phyloP scores from a whole-genome alignment of 208 protist genomes.

The Leishmania lainsoni region DNA sequence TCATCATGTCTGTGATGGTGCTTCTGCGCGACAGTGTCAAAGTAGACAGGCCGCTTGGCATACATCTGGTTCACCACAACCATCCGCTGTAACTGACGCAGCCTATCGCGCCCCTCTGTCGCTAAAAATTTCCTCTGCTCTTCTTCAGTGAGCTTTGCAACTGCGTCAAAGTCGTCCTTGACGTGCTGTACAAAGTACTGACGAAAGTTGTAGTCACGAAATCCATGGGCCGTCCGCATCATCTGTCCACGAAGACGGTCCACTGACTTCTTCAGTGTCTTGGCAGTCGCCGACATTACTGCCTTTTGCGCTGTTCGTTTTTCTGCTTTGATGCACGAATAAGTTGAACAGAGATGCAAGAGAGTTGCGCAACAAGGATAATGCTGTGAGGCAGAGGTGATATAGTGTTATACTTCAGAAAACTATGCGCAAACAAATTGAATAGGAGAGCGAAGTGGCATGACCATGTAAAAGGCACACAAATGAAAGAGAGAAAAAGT shows the following conservation, averaged over 20 bases:
- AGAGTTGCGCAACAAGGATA: neutral
- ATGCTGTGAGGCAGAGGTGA: neutral
- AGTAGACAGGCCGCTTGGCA: constrained; percentile 58
- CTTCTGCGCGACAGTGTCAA: constrained; percentile 44
- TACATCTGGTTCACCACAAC: constrained; percentile 85
- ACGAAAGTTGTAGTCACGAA: constrained; percentile 91
- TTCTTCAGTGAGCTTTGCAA: constrained; percentile 47
- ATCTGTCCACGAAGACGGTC: constrained; percentile 52
- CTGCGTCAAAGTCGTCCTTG: constrained; percentile 70
- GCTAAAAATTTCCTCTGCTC: constrained; percentile 61
- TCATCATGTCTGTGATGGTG: neutral
- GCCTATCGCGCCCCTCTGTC: constrained; percentile 54
- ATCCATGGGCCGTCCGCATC: constrained; percentile 58
- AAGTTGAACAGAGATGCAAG: neutral
- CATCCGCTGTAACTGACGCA: constrained; percentile 88
- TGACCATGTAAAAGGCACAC: neutral
- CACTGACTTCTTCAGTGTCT: constrained; percentile 30
- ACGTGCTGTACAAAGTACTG: constrained; percentile 85
- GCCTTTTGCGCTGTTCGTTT: neutral
- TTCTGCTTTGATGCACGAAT: neutral
- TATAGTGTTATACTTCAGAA: neutral
- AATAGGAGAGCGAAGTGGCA: neutral
- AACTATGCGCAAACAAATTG: constrained; percentile 16
- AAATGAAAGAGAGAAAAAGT: neutral
- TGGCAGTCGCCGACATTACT: neutral